These are phyloP conservation scores for Paramecium sexaurelia DNA, from an alignment of 73 alveolate species.

Conservation along the genomic window DNA sequence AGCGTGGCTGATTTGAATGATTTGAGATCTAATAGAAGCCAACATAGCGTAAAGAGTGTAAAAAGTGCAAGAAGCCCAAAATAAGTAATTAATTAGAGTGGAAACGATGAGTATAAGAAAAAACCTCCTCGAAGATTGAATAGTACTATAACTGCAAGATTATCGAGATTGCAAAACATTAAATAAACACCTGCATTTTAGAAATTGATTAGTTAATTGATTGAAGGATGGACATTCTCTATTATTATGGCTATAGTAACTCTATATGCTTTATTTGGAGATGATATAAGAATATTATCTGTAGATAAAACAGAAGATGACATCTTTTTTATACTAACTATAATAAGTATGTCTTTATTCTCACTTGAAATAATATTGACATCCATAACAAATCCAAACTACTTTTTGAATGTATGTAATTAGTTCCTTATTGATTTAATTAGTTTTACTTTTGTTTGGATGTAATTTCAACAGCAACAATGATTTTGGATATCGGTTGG, in stretches of 20 bases:
- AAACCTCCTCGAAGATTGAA: background rate
- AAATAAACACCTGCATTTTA: background rate
- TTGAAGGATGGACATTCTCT: slow-evolving; percentile 48
- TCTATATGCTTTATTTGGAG: slow-evolving; percentile 88
- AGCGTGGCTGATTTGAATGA: background rate
- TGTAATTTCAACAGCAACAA: slow-evolving; percentile 76
- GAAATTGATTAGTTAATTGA: background rate
- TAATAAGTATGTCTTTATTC: slow-evolving; percentile 52
- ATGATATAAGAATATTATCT: slow-evolving; percentile 77
- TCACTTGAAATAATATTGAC: slow-evolving; percentile 66
- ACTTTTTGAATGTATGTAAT: slow-evolving; percentile 31
- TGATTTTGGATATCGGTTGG: slow-evolving; percentile 84
- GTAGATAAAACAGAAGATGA: slow-evolving; percentile 63
- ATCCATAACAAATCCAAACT: slow-evolving; percentile 68
- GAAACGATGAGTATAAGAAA: background rate
- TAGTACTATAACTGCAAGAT: background rate
- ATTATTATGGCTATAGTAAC: slow-evolving; percentile 80
- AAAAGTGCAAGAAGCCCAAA: background rate
- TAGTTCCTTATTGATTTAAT: background rate
- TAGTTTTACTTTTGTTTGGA: slow-evolving; percentile 86
- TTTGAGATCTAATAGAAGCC: background rate
- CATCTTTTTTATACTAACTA: slow-evolving; percentile 53
- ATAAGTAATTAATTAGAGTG: background rate
- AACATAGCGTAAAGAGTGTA: background rate
- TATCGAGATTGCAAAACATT: background rate